Conservation (phyloP, 441 rosid genomes). For the Gossypium davidsonii region DNA sequence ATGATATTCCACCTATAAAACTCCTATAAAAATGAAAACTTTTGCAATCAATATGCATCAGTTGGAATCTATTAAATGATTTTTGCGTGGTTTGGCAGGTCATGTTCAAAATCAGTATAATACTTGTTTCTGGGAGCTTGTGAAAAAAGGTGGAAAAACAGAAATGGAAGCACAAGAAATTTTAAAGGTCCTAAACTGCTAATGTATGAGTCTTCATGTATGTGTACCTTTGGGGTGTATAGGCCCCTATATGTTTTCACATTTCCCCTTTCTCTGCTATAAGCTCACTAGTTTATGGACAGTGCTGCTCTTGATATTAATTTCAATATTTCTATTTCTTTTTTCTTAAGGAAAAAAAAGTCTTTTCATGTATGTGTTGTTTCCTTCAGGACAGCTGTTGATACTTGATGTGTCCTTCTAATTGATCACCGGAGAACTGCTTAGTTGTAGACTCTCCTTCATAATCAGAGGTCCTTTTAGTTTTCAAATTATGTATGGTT, state of each 20-base stretch:
- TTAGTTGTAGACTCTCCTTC: not conserved
- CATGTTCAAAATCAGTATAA: constrained; percentile 55
- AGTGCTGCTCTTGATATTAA: not conserved
- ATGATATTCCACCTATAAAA: not conserved
- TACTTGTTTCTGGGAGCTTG: constrained; percentile 75
- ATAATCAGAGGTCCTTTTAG: not conserved
- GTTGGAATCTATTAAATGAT: not conserved
- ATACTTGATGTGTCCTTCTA: not conserved
- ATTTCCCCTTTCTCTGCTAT: not conserved
- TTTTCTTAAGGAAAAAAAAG: not conserved
- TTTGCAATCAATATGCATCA: not conserved
- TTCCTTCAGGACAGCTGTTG: constrained; percentile 1
- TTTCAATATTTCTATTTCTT: not conserved
- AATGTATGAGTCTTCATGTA: not conserved
- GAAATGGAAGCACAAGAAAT: constrained; percentile 48
- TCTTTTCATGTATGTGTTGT: not conserved
- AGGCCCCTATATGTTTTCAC: not conserved
- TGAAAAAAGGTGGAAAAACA: constrained; percentile 52
- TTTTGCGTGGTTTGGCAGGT: constrained; percentile 38
- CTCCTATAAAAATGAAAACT: not conserved
- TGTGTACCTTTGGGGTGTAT: not conserved
- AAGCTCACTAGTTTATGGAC: not conserved
- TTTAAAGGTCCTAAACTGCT: constrained; percentile 46
- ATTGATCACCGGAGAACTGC: not conserved
- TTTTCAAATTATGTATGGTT: not conserved